Base-by-base conservation (phyloP, 495 filamentous ascomycete species). In the Achaetomiella virescens region DNA sequence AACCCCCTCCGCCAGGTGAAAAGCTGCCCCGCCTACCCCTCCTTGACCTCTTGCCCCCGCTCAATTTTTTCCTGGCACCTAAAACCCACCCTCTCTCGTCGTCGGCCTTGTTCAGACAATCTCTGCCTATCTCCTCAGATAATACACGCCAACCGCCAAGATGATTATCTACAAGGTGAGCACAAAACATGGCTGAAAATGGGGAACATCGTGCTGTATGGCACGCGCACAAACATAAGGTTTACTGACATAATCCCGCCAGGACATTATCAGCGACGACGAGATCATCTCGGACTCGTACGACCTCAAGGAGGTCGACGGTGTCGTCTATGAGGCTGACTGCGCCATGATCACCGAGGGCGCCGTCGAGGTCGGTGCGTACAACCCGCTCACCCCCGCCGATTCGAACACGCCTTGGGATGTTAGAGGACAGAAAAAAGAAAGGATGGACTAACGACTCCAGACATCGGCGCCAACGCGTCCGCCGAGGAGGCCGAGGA, bases 271-370 rank as follows among this genome's bases (percentile, higher is more conserved):
- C 72, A 86, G 84, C 73, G 89, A 81, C 53, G 93, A 97, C 74
- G 93, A 97, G 85, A 81, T 97, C 72, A 82, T 97, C 83, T 91
- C 93, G 65, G 95, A 97, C 70, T 92, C 87, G 64, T 97, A 86
- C 77, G 74, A 87, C 52, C 64, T 95, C 58, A 86, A 81, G 59
- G 76, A 84, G 70, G 76, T 92, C 63, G 89, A 91, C 69, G 83
- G 80, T 48, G 75, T 85, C 63, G 84, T 86, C 61, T 96, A 88
- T 70, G 91, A 97, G 74, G 84, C 83, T 62, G 86, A 98, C 73
- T 96, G 93, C 77, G 78, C 78, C 66, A 95, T 89, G 84, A 89
- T 96, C 74, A 80, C 83, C 20, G 73, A 78, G 72, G 89, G 84
- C 56, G 80, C 70, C 45, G 87, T 90, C 61, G 72, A 86, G 60